Conservation (phyloP, 305 asterid species). For the Ajuga reptans region DNA sequence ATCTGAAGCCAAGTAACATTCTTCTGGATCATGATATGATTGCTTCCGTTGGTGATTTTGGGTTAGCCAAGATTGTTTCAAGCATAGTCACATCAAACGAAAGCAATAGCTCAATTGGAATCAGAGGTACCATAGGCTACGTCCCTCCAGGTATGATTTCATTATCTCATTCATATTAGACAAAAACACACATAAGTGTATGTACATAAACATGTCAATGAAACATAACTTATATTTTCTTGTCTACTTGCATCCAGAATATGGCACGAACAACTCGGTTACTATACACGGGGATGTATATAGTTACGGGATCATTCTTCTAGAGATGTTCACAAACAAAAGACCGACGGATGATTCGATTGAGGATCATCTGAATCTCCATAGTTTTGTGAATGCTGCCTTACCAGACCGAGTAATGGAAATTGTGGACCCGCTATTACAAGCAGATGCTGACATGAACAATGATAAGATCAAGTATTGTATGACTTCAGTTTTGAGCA, state of each 20-base stretch:
- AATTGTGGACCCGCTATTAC: not conserved
- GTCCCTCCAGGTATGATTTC: not conserved
- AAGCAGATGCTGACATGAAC: not conserved
- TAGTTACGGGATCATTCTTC: not conserved
- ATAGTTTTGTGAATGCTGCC: not conserved
- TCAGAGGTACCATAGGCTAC: slow-evolving; percentile 1
- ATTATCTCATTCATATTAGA: not conserved
- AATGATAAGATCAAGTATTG: not conserved
- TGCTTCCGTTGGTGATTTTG: not conserved
- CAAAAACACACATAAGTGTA: too few species aligned
- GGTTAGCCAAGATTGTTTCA: not conserved
- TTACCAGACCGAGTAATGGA: not conserved
- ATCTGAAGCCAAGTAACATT: slow-evolving; percentile 11
- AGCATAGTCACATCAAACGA: not conserved
- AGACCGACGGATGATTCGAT: not conserved
- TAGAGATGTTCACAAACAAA: slow-evolving; percentile 6
- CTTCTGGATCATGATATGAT: not conserved
- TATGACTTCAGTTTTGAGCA: not conserved
- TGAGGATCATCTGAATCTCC: not conserved
- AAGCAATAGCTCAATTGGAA: not conserved
- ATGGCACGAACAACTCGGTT: not conserved
- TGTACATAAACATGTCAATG: too few species aligned
- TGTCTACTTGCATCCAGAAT: not conserved
- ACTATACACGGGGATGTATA: not conserved
- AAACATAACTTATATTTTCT: not conserved